Base-by-base conservation (phyloP, 495 filamentous ascomycete genomes). In the Aspergillus asperescens region DNA sequence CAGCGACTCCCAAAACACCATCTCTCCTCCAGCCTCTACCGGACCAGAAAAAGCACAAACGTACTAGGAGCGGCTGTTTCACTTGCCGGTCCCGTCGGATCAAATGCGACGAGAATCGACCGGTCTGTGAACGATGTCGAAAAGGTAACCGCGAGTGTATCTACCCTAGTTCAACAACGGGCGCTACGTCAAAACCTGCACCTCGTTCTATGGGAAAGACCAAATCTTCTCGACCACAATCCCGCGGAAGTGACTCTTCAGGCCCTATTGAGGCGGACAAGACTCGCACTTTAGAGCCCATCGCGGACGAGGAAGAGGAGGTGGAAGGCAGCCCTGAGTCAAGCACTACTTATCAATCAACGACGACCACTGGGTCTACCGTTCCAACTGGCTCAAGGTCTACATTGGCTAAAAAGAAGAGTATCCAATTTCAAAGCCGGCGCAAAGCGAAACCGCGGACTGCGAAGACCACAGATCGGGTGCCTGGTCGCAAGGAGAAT, bases 51-150 rank as follows among this genome's bases (percentile, higher is more conserved):
- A 98, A 96, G 65, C 92, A 96, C 62, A 86, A 91, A 43, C 84
- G 93, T 54, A 96, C 93, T 39, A 78, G 93, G 56, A 95, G 88
- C 51, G 93, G 93, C 28, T 98, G 93, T 71, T 95, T 87, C 68
- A 98, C 93, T 12, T 98, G 93, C 65, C 81, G 93, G 60, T 81
- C 82, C 52, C 80, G 93, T 39, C 78, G 93, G 57, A 90, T 98
- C 50, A 98, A 98, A 82, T 96, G 89, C 65, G 89, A 95, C 60
- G 92, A 95, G 65, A 77, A 71, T 27, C 90, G 83, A 61, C 93
- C 93, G 19, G 70, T 88, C 28, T 98, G 93, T 67, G 90, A 97
- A 65, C 76, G 89, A 58, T 95, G 90, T 65, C 81, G 81, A 48
- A 96, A 95, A 67, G 90, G 89, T 28, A 86, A 80, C 54, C 77